A percentile compares a stretch with the other conserved stretches of the same genome.
Conservation (phyloP, 352 stramenopile species). For the Phytophthora agathidicida region DNA sequence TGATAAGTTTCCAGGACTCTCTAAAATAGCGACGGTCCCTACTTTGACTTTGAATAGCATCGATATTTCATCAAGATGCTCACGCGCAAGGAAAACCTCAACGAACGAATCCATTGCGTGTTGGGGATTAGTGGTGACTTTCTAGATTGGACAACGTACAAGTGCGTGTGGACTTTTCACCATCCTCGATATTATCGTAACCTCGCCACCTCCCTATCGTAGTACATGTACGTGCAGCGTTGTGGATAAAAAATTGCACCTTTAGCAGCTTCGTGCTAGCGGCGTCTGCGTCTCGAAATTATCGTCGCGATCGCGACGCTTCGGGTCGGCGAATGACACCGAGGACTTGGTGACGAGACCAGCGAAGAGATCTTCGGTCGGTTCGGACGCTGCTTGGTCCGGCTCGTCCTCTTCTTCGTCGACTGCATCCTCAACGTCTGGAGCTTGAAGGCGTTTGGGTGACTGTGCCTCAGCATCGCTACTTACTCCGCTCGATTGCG, state of each 20-base stretch:
- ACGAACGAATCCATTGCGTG: too few species aligned
- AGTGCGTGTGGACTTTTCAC: too few species aligned
- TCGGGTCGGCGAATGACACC: conserved; percentile 6
- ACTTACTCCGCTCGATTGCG: conserved; percentile 20
- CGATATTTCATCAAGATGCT: too few species aligned
- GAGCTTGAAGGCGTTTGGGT: neutral
- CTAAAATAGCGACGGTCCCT: too few species aligned
- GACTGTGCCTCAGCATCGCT: conserved; percentile 23
- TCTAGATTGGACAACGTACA: too few species aligned
- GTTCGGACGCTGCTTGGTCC: conserved; percentile 15
- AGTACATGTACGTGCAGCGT: neutral
- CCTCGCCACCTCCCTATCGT: too few species aligned
- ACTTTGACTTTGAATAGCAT: too few species aligned
- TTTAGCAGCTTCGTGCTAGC: conserved; percentile 16
- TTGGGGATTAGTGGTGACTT: too few species aligned
- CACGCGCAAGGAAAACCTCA: too few species aligned
- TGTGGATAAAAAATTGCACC: neutral
- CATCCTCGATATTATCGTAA: too few species aligned
- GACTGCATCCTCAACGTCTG: conserved; percentile 4
- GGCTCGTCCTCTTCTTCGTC: conserved; percentile 24
- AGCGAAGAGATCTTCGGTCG: conserved; percentile 38
- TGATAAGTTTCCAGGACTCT: too few species aligned
- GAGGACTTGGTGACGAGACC: conserved; percentile 38
- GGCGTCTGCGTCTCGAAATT: neutral
- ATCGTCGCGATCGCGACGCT: conserved; percentile 6